These are phyloP conservation scores for Prasinococcaceae sp. DNA, from an alignment of 139 green algal species.

Conservation along the genomic window DNA sequence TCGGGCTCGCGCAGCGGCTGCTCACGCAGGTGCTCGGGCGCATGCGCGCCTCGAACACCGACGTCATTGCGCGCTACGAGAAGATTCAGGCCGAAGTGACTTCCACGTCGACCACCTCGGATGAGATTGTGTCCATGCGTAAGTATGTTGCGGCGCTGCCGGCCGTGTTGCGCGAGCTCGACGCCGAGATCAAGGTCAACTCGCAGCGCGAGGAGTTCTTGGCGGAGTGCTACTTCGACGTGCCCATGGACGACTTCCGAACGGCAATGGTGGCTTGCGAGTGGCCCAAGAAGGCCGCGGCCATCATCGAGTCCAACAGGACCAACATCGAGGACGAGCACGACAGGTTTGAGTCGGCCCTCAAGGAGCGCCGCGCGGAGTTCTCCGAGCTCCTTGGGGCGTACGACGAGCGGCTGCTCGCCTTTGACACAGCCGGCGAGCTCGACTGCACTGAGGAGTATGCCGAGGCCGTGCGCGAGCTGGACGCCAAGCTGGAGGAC, in stretches of 20 bases:
- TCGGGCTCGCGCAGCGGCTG: background rate
- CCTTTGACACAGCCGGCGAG: constrained; percentile 5
- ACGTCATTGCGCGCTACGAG: constrained; percentile 3
- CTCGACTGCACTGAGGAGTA: constrained; percentile 3
- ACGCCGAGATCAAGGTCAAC: constrained; percentile 9
- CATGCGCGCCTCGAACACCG: constrained; percentile 4
- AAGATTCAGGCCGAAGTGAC: constrained; percentile 1
- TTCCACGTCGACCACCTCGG: background rate
- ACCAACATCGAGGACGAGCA: constrained; percentile 29
- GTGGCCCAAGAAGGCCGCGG: constrained; percentile 39
- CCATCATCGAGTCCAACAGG: constrained; percentile 1
- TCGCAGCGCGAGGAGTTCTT: constrained; percentile 13
- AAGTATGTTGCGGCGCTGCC: constrained; percentile 4
- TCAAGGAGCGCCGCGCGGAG: constrained; percentile 22
- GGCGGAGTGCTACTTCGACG: constrained; percentile 7
- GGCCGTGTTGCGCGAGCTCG: constrained; percentile 10
- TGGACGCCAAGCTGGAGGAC: constrained; percentile 4
- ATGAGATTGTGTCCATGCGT: background rate
- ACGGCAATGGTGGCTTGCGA: constrained; percentile 48
- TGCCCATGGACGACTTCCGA: constrained; percentile 54
- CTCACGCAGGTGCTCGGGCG: constrained; percentile 9
- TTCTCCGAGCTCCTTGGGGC: constrained; percentile 6
- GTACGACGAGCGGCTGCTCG: constrained; percentile 8
- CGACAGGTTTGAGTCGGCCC: constrained; percentile 18
- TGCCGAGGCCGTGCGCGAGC: constrained; percentile 1